These are phyloP conservation scores for Kurtzmaniella quercitrusa DNA, from an alignment of 1,139 yeast genomes.

Conservation along the genomic window DNA sequence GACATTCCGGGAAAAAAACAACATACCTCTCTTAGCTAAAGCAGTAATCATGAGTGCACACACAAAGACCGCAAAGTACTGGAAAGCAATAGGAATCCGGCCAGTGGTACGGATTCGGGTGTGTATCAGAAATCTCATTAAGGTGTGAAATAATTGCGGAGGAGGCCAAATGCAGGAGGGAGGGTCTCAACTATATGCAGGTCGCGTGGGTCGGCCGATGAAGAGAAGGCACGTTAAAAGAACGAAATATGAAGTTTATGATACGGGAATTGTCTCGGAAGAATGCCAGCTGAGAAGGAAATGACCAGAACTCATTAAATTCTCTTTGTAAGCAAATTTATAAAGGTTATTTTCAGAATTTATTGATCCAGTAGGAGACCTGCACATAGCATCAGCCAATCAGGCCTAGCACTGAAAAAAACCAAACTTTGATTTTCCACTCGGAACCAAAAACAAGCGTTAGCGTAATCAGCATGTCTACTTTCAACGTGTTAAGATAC, in stretches of 20 bases:
- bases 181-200: not conserved
- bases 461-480: constrained; percentile 19
- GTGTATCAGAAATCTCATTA: constrained; percentile 2
- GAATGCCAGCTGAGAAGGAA: no score
- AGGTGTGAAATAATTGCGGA: not conserved
- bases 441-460: not conserved
- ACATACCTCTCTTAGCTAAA: constrained; percentile 9
- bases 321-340: no score
- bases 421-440: not conserved
- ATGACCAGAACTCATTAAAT: no score
- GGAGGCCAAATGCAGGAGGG: not conserved
- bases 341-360: no score
- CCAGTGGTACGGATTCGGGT: not conserved
- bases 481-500: constrained; percentile 80
- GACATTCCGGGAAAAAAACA: not conserved
- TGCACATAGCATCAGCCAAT: constrained; percentile 6
- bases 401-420: constrained; percentile 2
- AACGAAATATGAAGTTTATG: not conserved
- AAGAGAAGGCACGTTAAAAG: not conserved
- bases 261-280: no score
- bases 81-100: constrained; percentile 3
- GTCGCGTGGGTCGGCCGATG: not conserved
- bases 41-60: constrained; percentile 7
- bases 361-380: not conserved
- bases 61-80: constrained; percentile 5